Base-by-base conservation (phyloP, 2,329 filamentous ascomycete genomes). In the Diplodia corticola region DNA sequence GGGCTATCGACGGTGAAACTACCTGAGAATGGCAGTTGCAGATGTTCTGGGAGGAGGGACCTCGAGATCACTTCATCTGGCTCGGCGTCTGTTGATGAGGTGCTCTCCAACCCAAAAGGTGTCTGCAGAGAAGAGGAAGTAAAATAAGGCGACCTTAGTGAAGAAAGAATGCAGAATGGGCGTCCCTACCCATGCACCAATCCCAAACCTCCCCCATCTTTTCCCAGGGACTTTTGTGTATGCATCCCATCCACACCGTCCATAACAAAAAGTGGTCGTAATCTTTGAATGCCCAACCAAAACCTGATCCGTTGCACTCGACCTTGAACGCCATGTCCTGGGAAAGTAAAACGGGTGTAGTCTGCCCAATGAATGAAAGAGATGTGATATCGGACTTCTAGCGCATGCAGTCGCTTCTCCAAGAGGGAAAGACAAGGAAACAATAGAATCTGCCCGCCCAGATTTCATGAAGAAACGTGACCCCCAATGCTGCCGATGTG, bases 401-500 rank as follows among this genome's bases (percentile, higher is more conserved):
- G 57, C n/a, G 37, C 44, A 37, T 24, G 20, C 13, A 20, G 57
- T 30, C 33, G 40, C 40, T 61, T 61, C 57, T 61, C 57, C 57
- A 61, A 61, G 37, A 59, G 17, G 13, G 49, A 63, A 53, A 37
- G 60, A 63, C 46, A 53, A 63, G 37, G 48, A 51, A 53, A 63
- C 46, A 63, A 63, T 49, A 63, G 24, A 20, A 63, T 53, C 22
- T 63, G 60, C 49, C 48, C 35, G 33, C 57, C 57, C 57, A 49
- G 48, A 61, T 46, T 28, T 59, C 37, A 40, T 59, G 44, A 61
- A 61, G 57, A 61, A 61, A 61, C 57, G 28, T 35, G 40, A 61
- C 37, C 57, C 57, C 57, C 57, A 61, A 61, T 61, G 57, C 57
- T 61, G 57, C 57, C 57, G 57, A 61, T 61, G 57, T 61, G 57